These are phyloP conservation scores for Cercis canadensis DNA, from an alignment of 306 rosid genomes.

Conservation along the genomic window DNA sequence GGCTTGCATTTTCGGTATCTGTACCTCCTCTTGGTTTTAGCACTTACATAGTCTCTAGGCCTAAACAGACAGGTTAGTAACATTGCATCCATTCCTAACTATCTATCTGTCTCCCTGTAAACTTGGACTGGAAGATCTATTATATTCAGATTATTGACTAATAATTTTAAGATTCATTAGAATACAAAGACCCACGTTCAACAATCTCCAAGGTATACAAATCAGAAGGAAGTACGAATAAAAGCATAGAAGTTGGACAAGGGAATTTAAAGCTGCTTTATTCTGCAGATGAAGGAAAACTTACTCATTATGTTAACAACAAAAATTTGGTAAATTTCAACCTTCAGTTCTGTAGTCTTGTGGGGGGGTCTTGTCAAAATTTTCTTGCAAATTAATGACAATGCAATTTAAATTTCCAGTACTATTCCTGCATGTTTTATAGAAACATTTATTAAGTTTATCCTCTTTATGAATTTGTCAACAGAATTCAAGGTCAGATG, in stretches of 20 bases:
- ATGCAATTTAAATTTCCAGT: too few species aligned
- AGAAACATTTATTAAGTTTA: constrained; percentile 19
- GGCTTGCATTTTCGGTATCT: constrained; percentile 81
- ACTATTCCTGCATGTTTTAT: too few species aligned
- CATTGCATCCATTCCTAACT: constrained; percentile 28
- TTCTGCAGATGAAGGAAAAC: constrained; percentile 70
- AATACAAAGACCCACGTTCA: constrained; percentile 40
- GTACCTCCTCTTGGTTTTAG: constrained; percentile 89
- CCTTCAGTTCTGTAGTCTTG: too few species aligned
- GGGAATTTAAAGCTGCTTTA: constrained; percentile 74
- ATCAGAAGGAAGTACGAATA: constrained; percentile 41
- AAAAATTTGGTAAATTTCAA: constrained; percentile 55
- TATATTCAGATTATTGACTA: constrained; percentile 3
- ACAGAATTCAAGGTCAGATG: constrained; percentile 25
- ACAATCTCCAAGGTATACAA: constrained; percentile 45
- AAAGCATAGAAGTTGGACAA: constrained; percentile 70
- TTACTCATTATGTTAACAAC: constrained; percentile 62
- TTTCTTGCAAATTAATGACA: too few species aligned
- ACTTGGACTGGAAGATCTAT: constrained; percentile 21
- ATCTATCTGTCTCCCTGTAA: constrained; percentile 27
- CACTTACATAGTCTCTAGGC: constrained; percentile 63
- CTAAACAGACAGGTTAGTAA: constrained; percentile 45
- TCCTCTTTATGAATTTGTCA: constrained; percentile 12
- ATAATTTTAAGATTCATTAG: constrained; percentile 30
- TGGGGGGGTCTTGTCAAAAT: too few species aligned